phyloP scores from a whole-genome alignment of 2,329 filamentous ascomycete genomes.

The Phymatotrichopsis omnivora region DNA sequence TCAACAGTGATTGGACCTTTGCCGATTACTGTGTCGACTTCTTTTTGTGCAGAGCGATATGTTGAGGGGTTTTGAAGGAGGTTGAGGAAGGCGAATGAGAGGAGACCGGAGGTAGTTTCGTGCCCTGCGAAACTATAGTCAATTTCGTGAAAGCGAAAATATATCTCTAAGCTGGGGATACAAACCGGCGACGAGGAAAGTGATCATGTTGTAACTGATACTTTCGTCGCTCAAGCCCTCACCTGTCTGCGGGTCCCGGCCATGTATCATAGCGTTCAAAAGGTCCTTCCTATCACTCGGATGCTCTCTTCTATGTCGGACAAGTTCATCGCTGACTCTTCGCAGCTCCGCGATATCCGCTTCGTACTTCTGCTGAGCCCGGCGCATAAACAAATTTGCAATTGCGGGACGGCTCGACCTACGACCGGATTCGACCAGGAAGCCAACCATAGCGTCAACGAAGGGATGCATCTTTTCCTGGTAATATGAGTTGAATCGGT shows the following conservation, averaged over 20 bases:
- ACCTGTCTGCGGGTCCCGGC: slow-evolving; percentile 57
- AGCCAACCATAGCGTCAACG: slow-evolving; percentile 54
- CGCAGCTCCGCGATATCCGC: slow-evolving; percentile 48
- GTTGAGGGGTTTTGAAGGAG: slow-evolving; percentile 53
- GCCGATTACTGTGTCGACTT: slow-evolving; percentile 57
- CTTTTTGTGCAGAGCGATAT: slow-evolving; percentile 52
- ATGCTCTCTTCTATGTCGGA: slow-evolving; percentile 48
- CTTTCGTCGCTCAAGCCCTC: slow-evolving; percentile 51
- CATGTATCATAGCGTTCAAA: slow-evolving; percentile 58
- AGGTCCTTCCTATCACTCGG: slow-evolving; percentile 54
- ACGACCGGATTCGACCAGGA: slow-evolving; percentile 48
- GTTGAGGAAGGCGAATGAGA: slow-evolving; percentile 56
- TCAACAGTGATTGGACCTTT: slow-evolving; percentile 48
- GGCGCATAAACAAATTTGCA: slow-evolving; percentile 42
- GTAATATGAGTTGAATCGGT: slow-evolving; percentile 66
- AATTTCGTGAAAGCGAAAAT: neutral
- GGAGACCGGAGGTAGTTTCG: slow-evolving; percentile 58
- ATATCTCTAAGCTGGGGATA: slow-evolving; percentile 4
- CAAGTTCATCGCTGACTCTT: slow-evolving; percentile 48
- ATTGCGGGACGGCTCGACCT: slow-evolving; percentile 42
- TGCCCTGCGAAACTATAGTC: slow-evolving; percentile 40
- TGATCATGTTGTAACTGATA: slow-evolving; percentile 61
- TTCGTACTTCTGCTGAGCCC: slow-evolving; percentile 41
- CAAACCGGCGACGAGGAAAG: slow-evolving; percentile 55
- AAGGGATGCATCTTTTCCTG: slow-evolving; percentile 59